A percentile compares a stretch with the other conserved stretches of the same genome.
Conservation (phyloP, 352 stramenopile species). For the Globisporangium ultimum region DNA sequence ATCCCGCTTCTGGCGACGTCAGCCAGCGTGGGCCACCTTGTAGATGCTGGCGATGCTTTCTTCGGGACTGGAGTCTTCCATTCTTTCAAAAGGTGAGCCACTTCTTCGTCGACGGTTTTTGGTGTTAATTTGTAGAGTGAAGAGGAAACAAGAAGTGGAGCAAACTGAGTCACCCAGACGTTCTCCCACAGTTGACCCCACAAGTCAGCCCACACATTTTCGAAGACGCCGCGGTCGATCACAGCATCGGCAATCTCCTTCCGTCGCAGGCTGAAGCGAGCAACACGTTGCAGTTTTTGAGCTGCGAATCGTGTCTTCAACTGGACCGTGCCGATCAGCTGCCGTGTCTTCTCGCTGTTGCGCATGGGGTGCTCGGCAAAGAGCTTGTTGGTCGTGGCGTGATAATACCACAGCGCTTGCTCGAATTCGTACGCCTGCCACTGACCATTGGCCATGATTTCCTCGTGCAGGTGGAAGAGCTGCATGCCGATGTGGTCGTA, state of each 20-base stretch:
- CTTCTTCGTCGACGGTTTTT: constrained; percentile 11
- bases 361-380: constrained; percentile 60
- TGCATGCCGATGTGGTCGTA: constrained; percentile 34
- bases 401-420: constrained; percentile 61
- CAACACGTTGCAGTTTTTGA: constrained; percentile 30
- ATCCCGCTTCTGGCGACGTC: constrained; percentile 8
- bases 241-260: constrained; percentile 13
- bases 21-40: background rate
- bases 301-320: constrained; percentile 36
- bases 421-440: constrained; percentile 68
- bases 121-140: background rate
- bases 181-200: constrained; percentile 17
- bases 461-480: constrained; percentile 38
- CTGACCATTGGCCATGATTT: constrained; percentile 43
- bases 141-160: background rate
- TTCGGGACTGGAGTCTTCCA: constrained; percentile 4
- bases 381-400: constrained; percentile 28
- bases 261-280: constrained; percentile 13
- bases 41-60: background rate
- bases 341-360: constrained; percentile 31
- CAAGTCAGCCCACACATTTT: constrained; percentile 12
- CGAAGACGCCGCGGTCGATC: constrained; percentile 14
- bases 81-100: constrained; percentile 10
- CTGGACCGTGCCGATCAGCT: constrained; percentile 41
- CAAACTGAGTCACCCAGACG: constrained; percentile 4